Evolutionary conservation across 164 flowering plant genomes (phyloP).

Genomic region (Stephania yunnanensis): DNA sequence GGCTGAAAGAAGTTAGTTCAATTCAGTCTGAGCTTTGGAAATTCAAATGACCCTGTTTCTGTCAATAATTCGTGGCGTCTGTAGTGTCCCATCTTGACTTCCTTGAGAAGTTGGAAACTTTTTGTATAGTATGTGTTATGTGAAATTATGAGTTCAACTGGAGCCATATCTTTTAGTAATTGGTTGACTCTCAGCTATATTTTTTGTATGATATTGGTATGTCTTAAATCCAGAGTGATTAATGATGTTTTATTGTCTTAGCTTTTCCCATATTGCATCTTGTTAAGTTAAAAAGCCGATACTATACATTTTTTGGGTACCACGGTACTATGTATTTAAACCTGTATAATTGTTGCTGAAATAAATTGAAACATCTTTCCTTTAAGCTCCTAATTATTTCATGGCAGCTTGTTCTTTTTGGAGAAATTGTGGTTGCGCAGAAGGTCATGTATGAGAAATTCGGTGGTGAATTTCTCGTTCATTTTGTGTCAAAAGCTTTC

Average conservation of each 20-base stretch:
- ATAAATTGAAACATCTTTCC: neutral
- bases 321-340: neutral
- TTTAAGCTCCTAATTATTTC: neutral
- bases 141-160: neutral
- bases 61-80: too few species aligned
- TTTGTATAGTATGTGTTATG: neutral
- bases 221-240: neutral
- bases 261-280: too few species aligned
- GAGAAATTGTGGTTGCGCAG: slow-evolving; percentile 89
- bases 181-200: neutral
- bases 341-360: neutral
- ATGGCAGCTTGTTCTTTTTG: slow-evolving; percentile 73
- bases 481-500: slow-evolving; percentile 65
- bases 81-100: too few species aligned
- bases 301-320: too few species aligned
- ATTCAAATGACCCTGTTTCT: too few species aligned
- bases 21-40: too few species aligned
- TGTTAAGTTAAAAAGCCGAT: neutral
- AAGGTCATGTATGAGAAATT: slow-evolving; percentile 94
- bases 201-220: neutral
- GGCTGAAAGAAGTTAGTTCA: too few species aligned
- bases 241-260: neutral
- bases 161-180: neutral
- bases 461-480: slow-evolving; percentile 71
- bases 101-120: too few species aligned